Conservation (phyloP, 805 yeast genomes). For the Metschnikowia santaceciliae region DNA sequence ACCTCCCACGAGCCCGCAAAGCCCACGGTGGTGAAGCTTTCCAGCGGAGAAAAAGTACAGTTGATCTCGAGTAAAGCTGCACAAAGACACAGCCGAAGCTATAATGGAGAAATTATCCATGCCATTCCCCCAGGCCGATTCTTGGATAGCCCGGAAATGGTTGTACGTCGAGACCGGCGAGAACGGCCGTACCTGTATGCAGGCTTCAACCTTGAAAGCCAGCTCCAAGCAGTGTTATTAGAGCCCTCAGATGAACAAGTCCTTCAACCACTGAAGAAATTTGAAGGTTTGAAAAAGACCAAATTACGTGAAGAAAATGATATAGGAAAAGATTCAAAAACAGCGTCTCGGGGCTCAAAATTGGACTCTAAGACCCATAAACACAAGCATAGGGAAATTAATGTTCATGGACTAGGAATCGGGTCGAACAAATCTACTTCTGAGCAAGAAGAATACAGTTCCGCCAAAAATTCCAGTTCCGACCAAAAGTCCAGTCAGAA, state of each 20-base stretch:
- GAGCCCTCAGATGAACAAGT: neutral
- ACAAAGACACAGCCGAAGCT: neutral
- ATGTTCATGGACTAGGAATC: no score
- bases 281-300: no score
- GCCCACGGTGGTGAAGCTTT: conserved; percentile 10
- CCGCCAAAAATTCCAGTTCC: no score
- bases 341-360: no score
- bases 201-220: neutral
- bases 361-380: no score
- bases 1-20: neutral
- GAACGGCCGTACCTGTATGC: neutral
- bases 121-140: neutral
- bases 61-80: conserved; percentile 2
- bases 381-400: no score
- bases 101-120: neutral
- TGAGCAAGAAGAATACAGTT: no score
- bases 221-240: neutral
- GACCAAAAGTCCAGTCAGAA: no score
- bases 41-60: conserved; percentile 9
- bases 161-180: neutral
- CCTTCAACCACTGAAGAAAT: no score
- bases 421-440: no score
- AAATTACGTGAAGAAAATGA: no score
- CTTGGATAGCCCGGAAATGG: neutral
- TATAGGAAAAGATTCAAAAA: no score